These are phyloP conservation scores for Cladosporium sp. DNA, from an alignment of 2,329 filamentous ascomycete genomes.

Conservation along the genomic window DNA sequence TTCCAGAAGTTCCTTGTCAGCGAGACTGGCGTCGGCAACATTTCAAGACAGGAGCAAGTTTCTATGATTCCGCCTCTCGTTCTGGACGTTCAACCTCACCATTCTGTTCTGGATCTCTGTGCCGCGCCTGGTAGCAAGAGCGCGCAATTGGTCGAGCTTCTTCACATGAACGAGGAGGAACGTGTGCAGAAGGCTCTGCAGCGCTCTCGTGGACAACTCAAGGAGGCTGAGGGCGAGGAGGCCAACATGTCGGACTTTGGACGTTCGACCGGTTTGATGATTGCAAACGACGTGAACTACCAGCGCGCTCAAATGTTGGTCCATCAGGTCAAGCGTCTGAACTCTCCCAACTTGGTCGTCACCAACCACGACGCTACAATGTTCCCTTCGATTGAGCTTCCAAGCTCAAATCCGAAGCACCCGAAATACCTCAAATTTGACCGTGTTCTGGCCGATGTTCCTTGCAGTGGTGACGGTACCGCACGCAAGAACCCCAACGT, in stretches of 20 bases:
- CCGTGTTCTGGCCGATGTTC: constrained; percentile 92
- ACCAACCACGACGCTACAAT: constrained; percentile 97
- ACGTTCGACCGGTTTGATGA: constrained; percentile 83
- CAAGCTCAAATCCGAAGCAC: constrained; percentile 55
- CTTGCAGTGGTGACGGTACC: constrained; percentile 94
- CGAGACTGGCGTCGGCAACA: constrained; percentile 95
- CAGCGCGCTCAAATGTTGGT: constrained; percentile 96
- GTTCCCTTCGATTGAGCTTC: constrained; percentile 89
- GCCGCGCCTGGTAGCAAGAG: constrained; percentile 97
- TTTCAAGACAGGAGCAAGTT: constrained; percentile 94
- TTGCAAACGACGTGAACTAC: constrained; percentile 96
- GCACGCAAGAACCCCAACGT: constrained; percentile 88
- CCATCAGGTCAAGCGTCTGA: constrained; percentile 95
- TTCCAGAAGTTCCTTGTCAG: constrained; percentile 98
- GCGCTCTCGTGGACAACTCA: constrained; percentile 51
- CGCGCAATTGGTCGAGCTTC: constrained; percentile 89
- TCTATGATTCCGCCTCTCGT: constrained; percentile 98
- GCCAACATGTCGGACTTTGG: constrained; percentile 71
- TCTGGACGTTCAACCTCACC: constrained; percentile 86
- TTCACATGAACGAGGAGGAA: constrained; percentile 89
- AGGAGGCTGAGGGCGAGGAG: constrained; percentile 30
- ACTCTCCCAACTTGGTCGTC: constrained; percentile 93
- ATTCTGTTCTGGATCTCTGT: constrained; percentile 93
- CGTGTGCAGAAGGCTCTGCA: constrained; percentile 72
- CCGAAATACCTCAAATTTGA: constrained; percentile 89